A percentile compares a stretch with the other conserved stretches of the same genome.
These are phyloP conservation scores for Beta macrorhiza DNA, from an alignment of 179 eudicot species.

Conservation along the genomic window DNA sequence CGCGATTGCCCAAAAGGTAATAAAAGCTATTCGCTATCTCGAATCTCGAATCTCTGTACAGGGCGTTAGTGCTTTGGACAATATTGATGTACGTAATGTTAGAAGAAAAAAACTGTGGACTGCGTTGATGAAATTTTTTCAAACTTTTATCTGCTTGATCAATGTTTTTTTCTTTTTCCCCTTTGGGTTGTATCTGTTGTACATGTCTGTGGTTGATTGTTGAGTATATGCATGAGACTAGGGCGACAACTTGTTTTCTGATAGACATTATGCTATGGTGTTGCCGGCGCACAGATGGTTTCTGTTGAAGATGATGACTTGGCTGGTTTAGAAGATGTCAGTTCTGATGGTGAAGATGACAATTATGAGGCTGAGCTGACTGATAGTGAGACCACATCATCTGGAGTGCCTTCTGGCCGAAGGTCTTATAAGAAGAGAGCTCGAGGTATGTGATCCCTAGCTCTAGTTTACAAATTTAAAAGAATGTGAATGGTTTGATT, in stretches of 20 bases:
- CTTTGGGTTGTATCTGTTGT: background rate
- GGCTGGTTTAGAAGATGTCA: constrained; percentile 92
- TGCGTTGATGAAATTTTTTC: no score
- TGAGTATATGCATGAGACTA: background rate
- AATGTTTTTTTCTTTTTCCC: background rate
- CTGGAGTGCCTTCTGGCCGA: constrained; percentile 56
- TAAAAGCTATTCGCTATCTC: no score
- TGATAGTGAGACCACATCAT: constrained; percentile 63
- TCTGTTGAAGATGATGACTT: constrained; percentile 97
- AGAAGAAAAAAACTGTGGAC: no score
- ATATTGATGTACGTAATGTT: no score
- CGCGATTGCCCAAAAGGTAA: no score
- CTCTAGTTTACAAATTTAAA: background rate
- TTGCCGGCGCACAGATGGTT: constrained; percentile 53
- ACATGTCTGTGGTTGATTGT: background rate
- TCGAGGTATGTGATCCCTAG: constrained; percentile 50
- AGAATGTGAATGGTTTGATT: constrained; percentile 10
- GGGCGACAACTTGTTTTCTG: constrained; percentile 4
- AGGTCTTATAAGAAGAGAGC: constrained; percentile 66
- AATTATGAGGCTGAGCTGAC: constrained; percentile 82
- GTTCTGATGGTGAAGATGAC: constrained; percentile 95
- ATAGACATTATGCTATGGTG: constrained; percentile 8
- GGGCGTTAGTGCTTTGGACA: no score
- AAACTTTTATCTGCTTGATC: no score
- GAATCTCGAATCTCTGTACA: no score